Conservation (phyloP, 2,329 filamentous ascomycete genomes). For the Epichloe bromicola region DNA sequence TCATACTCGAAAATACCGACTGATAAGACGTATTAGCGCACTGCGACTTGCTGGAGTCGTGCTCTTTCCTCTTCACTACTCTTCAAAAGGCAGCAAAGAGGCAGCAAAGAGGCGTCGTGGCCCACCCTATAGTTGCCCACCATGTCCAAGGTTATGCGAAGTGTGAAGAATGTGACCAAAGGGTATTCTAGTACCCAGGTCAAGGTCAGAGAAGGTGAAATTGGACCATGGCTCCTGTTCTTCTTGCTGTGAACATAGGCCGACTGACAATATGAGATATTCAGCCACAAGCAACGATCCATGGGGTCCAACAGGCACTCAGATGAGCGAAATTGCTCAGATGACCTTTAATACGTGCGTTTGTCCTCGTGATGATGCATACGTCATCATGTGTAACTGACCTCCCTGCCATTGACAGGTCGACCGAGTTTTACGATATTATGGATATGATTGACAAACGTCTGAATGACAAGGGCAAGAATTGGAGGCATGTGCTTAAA, state of each 20-base stretch:
- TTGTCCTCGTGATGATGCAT: not conserved
- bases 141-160: slow-evolving; percentile 97
- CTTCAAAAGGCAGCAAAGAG: slow-evolving; percentile 1
- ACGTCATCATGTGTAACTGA: not conserved
- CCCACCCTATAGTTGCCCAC: slow-evolving; percentile 17
- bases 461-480: slow-evolving; percentile 97
- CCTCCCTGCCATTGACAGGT: slow-evolving; percentile 35
- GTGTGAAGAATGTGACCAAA: slow-evolving; percentile 98
- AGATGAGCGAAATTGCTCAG: slow-evolving; percentile 97
- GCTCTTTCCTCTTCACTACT: not conserved
- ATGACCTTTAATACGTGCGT: slow-evolving; percentile 94
- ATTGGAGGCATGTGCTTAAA: slow-evolving; percentile 97
- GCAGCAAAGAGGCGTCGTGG: slow-evolving; percentile 2
- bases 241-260: not conserved
- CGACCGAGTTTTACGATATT: slow-evolving; percentile 96
- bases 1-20: not conserved
- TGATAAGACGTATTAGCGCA: not conserved
- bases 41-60: not conserved
- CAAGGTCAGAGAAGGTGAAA: slow-evolving; percentile 87
- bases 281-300: slow-evolving; percentile 95
- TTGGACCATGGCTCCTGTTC: not conserved
- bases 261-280: slow-evolving; percentile 10
- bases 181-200: slow-evolving; percentile 94
- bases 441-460: slow-evolving; percentile 99
- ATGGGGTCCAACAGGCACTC: slow-evolving; percentile 94